A percentile compares a stretch with the other conserved stretches of the same genome.
These are phyloP conservation scores for Phytopythium montanum DNA, from an alignment of 352 stramenopile genomes.

Conservation along the genomic window DNA sequence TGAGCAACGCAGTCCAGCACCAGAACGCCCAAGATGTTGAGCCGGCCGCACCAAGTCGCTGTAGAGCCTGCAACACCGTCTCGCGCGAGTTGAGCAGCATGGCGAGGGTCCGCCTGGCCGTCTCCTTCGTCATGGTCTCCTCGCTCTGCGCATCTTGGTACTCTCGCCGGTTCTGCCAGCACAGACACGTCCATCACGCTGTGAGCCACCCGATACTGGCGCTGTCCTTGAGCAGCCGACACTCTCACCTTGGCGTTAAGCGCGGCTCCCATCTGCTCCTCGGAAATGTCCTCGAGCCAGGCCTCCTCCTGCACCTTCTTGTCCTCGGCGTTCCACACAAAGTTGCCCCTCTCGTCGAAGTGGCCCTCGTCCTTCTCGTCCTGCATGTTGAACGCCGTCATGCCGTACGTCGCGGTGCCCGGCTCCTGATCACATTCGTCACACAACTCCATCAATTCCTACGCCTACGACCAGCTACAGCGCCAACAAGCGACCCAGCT, in stretches of 20 bases:
- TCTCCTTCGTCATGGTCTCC: slow-evolving; percentile 56
- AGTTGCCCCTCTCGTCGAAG: slow-evolving; percentile 78
- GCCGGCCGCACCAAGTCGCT: slow-evolving; percentile 40
- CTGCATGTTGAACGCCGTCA: slow-evolving; percentile 83
- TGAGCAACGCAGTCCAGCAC: background rate
- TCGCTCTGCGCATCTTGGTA: slow-evolving; percentile 52
- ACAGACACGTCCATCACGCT: background rate
- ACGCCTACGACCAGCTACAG: background rate
- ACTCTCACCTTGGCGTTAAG: slow-evolving; percentile 43
- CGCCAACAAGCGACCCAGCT: background rate
- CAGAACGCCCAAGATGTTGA: background rate
- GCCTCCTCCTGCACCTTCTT: slow-evolving; percentile 78
- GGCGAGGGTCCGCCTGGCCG: slow-evolving; percentile 50
- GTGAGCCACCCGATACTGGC: background rate
- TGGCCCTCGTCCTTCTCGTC: slow-evolving; percentile 85
- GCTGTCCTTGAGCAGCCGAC: background rate
- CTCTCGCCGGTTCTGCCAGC: slow-evolving; percentile 33
- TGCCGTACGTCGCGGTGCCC: slow-evolving; percentile 30
- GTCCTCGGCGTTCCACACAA: slow-evolving; percentile 77
- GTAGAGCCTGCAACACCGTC: slow-evolving; percentile 71
- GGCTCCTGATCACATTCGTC: slow-evolving; percentile 9
- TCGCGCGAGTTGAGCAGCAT: slow-evolving; percentile 62
- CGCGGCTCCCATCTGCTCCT: slow-evolving; percentile 68
- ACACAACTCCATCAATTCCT: background rate
- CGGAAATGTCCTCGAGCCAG: slow-evolving; percentile 71